Evolutionary conservation across 805 yeast species (phyloP), one percentile per base, ranked within the genome.

Genomic region (Candida anglica): DNA sequence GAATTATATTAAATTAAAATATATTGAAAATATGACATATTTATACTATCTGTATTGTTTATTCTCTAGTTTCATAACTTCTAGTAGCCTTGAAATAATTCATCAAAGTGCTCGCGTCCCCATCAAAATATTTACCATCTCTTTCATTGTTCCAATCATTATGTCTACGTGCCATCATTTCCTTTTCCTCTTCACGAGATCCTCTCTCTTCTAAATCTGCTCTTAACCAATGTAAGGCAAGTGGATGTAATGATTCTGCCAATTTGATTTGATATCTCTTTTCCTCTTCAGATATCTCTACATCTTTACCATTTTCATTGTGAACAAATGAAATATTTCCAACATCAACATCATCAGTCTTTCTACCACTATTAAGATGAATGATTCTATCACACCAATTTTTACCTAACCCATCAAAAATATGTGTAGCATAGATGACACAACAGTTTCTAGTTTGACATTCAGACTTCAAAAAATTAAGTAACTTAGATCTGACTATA

Each of bases 371-470:
- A 46, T 74, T 78, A 42, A 93, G 64, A 57, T 93, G 98, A 10
- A 81, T 69, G 6, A 93, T 66, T 34, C 83, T 69, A 24, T 94
- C 84, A 19, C 97, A 95, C 96, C 98, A 93, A 19, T 44, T 41
- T 30, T 71, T 69, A 10, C 86, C 87, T 37, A 93, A 71, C 0
- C 98, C 98, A 50, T 93, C 98, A 57, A 93, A 93, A 30, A 93
- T 93, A 52, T 93, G 98, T 0, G 98, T 93, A 3, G 98, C 93
- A 53, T 93, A 93, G 3, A 91, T 79, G 23, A 93, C 86, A 30
- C 88, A 78, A 40, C 94, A 79, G 14, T 71, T 60, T 39, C 98
- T 69, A 0, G 63, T 52, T 31, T 63, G 66, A 4, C 96, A 86
- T 54, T 93, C 98, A n/a, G 60, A 51, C 43, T 71, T 72, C 46